Conservation (phyloP, 2,329 filamentous ascomycete species). For the Fusarium nematophilum region DNA sequence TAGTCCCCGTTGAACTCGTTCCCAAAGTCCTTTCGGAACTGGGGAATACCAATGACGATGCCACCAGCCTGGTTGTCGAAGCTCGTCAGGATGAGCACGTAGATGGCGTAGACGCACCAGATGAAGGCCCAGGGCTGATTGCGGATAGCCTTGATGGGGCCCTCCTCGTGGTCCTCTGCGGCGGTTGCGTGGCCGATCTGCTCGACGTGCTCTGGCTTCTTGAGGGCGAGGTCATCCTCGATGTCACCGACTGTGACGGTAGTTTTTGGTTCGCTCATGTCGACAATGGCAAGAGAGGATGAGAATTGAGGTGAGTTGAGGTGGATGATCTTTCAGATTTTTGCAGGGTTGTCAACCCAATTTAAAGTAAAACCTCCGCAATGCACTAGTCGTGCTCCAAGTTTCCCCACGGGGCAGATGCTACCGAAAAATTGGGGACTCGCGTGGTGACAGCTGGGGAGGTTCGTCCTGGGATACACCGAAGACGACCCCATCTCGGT, state of each 20-base stretch:
- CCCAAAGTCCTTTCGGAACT: constrained; percentile 37
- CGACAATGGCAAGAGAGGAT: too few species aligned
- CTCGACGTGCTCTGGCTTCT: constrained; percentile 28
- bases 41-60: constrained; percentile 27
- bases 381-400: too few species aligned
- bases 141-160: constrained; percentile 22
- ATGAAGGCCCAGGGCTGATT: constrained; percentile 25
- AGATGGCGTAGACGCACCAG: constrained; percentile 36
- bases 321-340: too few species aligned
- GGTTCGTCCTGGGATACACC: too few species aligned
- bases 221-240: constrained; percentile 10
- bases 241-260: constrained; percentile 6
- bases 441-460: too few species aligned
- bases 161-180: constrained; percentile 26
- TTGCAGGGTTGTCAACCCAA: too few species aligned
- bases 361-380: too few species aligned
- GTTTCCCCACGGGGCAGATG: too few species aligned
- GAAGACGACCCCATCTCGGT: too few species aligned
- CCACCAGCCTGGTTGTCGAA: constrained; percentile 34
- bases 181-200: constrained; percentile 25
- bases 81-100: constrained; percentile 30
- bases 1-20: constrained; percentile 19
- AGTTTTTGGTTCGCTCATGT: too few species aligned
- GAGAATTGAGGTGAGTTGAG: too few species aligned
- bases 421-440: too few species aligned